These are phyloP conservation scores for Cylindrotheca closterium DNA, from an alignment of 108 stramenopile genomes.

Conservation along the genomic window DNA sequence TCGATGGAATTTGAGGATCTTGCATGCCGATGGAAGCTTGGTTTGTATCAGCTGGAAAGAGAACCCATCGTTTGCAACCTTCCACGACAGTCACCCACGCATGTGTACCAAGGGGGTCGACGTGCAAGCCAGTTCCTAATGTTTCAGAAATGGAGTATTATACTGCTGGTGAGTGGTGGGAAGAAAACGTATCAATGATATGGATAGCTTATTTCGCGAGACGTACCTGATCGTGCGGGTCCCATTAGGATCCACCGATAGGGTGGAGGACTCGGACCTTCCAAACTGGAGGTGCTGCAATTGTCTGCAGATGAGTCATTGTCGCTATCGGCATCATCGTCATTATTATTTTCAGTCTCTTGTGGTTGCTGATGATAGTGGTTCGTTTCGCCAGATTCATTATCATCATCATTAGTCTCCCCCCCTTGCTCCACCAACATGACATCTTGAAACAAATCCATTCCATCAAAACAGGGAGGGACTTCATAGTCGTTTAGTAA, in stretches of 20 bases:
- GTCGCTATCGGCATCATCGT: background rate
- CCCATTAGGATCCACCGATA: slow-evolving; percentile 87
- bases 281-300: too few relatives aligned
- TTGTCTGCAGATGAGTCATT: background rate
- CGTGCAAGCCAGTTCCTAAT: slow-evolving; percentile 85
- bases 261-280: too few relatives aligned
- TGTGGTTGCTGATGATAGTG: background rate
- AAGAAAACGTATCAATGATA: too few relatives aligned
- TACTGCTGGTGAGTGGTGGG: too few relatives aligned
- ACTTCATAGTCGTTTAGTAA: slow-evolving; percentile 63
- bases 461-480: slow-evolving; percentile 62
- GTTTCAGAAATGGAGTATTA: too few relatives aligned
- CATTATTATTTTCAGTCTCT: slow-evolving; percentile 4
- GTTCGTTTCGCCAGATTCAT: background rate
- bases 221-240: slow-evolving; percentile 70
- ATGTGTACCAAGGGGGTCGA: slow-evolving; percentile 83
- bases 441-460: slow-evolving; percentile 63
- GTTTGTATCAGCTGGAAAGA: slow-evolving; percentile 75
- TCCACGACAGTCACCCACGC: slow-evolving; percentile 84
- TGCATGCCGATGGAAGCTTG: slow-evolving; percentile 54
- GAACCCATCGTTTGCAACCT: slow-evolving; percentile 79
- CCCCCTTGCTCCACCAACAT: slow-evolving; percentile 1
- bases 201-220: too few relatives aligned
- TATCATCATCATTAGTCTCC: slow-evolving; percentile 7
- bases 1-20: slow-evolving; percentile 71